phyloP scores from a whole-genome alignment of 2,329 filamentous ascomycete genomes.

The Teratosphaeria epicoccoides region DNA sequence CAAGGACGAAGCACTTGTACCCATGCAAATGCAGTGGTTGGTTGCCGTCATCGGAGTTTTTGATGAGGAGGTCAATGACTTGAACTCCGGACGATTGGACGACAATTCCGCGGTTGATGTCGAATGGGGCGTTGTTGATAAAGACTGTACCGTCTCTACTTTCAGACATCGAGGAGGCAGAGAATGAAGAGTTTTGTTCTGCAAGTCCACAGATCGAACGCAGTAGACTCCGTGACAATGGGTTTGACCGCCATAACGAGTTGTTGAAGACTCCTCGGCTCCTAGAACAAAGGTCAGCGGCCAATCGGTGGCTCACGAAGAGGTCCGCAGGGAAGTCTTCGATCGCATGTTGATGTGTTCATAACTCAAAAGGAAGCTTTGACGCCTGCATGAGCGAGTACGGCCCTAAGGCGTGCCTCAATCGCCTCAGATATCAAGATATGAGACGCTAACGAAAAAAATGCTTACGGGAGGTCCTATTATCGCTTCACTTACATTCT shows the following conservation, averaged over 20 bases:
- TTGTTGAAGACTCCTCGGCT: conserved; percentile 50
- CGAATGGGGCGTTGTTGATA: conserved; percentile 23
- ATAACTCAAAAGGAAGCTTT: too few relatives aligned
- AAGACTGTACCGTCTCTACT: conserved; percentile 8
- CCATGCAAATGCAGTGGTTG: conserved; percentile 29
- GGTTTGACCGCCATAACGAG: conserved; percentile 43
- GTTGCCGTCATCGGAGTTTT: conserved; percentile 28
- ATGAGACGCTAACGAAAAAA: too few relatives aligned
- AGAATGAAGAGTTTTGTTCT: conserved; percentile 20
- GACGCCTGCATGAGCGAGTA: too few relatives aligned
- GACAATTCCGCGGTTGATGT: conserved; percentile 22
- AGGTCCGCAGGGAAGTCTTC: too few relatives aligned
- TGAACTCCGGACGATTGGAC: conserved; percentile 28
- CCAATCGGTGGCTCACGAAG: too few relatives aligned
- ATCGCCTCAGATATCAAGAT: too few relatives aligned
- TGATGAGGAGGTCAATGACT: conserved; percentile 28
- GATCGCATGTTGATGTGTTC: too few relatives aligned
- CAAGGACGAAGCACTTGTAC: conserved; percentile 28
- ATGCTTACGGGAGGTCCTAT: too few relatives aligned
- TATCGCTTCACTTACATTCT: too few relatives aligned
- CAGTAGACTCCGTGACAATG: conserved; percentile 40
- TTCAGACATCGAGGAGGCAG: not conserved
- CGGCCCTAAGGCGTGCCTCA: too few relatives aligned
- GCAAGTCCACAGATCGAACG: conserved; percentile 39
- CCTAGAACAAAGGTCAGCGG: too few relatives aligned